Percentiles rank a stretch among this genome's conserved stretches.
Evolutionary conservation across 2,329 filamentous ascomycete genomes (phyloP).

Genomic region (Xylogone sp.): DNA sequence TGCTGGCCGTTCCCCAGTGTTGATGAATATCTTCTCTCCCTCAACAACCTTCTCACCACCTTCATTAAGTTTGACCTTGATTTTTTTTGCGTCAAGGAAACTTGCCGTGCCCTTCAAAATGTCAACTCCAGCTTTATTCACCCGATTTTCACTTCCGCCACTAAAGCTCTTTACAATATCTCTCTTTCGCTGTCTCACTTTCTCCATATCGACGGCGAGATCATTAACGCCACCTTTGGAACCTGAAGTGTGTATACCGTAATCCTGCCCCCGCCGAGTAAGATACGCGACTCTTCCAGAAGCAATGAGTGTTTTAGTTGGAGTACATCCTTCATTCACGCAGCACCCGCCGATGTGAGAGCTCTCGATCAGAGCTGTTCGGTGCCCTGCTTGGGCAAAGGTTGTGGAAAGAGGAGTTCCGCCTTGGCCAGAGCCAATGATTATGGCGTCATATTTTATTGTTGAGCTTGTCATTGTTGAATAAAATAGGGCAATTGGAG

Average conservation of each 20-base stretch:
- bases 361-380: conserved; percentile 45
- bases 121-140: conserved; percentile 38
- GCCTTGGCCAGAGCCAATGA: conserved; percentile 51
- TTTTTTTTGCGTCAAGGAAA: conserved; percentile 37
- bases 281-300: conserved; percentile 47
- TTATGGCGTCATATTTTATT: conserved; percentile 33
- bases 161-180: conserved; percentile 49
- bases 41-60: conserved; percentile 31
- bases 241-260: conserved; percentile 36
- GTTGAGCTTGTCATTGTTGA: background rate
- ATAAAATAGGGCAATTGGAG: background rate
- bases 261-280: conserved; percentile 36
- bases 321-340: conserved; percentile 52
- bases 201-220: conserved; percentile 42
- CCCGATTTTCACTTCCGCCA: conserved; percentile 39
- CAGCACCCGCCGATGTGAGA: conserved; percentile 48
- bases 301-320: conserved; percentile 54
- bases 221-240: conserved; percentile 14
- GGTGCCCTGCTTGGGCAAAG: conserved; percentile 40
- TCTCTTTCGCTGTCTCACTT: conserved; percentile 47
- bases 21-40: conserved; percentile 41
- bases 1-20: conserved; percentile 40
- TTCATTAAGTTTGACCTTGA: conserved; percentile 30
- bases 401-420: conserved; percentile 46
- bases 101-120: conserved; percentile 40